Evolutionary conservation across 75 land plant species (phyloP).

Genomic region (Cunninghamia lanceolata): DNA sequence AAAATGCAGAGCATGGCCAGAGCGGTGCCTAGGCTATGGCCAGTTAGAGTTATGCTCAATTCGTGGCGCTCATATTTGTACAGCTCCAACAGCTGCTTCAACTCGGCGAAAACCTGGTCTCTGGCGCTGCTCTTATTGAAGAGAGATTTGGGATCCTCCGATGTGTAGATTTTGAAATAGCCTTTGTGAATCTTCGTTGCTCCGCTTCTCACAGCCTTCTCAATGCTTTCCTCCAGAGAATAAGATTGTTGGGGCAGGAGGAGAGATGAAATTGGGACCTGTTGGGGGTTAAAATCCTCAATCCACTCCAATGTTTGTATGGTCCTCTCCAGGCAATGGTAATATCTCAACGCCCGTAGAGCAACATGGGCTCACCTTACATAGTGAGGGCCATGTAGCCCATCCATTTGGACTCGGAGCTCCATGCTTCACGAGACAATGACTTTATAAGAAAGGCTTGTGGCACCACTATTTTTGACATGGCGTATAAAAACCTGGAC

Average conservation of each 20-base stretch:
- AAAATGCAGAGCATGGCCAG: constrained; percentile 25
- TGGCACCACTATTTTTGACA: constrained; percentile 20
- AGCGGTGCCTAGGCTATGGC: constrained; percentile 42
- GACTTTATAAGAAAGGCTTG: constrained; percentile 14
- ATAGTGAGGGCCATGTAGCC: constrained; percentile 30
- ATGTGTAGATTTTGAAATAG: constrained; percentile 65
- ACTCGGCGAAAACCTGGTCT: constrained; percentile 45
- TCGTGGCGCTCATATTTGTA: too few relatives aligned
- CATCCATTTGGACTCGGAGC: constrained; percentile 37
- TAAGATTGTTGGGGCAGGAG: background rate
- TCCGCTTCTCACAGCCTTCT: background rate
- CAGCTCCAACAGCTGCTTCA: constrained; percentile 10
- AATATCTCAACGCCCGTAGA: constrained; percentile 30
- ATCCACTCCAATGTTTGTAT: constrained; percentile 30
- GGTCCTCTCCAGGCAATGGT: constrained; percentile 36
- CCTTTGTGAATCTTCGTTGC: constrained; percentile 42
- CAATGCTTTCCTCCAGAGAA: background rate
- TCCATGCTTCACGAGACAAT: constrained; percentile 28
- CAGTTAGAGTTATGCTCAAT: constrained; percentile 34
- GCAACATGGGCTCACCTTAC: background rate
- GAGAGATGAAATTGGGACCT: background rate
- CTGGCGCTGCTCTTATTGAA: constrained; percentile 57
- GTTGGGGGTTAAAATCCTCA: constrained; percentile 14
- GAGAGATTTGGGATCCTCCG: constrained; percentile 38
- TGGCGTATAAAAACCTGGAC: too few relatives aligned